Evolutionary conservation across 805 yeast species (phyloP).

Genomic region (Lachancea waltii): DNA sequence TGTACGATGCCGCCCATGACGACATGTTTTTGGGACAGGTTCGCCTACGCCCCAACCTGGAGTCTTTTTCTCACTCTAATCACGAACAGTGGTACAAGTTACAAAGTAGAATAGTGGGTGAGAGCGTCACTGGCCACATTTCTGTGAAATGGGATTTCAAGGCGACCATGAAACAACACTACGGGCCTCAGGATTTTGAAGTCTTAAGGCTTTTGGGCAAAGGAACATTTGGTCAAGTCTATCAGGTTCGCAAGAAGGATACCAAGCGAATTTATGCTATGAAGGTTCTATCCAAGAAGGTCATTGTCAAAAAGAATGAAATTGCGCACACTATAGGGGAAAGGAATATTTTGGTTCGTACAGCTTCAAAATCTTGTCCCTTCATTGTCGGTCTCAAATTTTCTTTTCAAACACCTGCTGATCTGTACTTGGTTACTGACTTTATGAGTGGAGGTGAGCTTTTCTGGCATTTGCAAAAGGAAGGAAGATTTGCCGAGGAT

Average conservation of each 20-base stretch:
- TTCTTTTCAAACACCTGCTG: slow-evolving; percentile 92
- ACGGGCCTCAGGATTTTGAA: slow-evolving; percentile 93
- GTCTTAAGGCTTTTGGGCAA: slow-evolving; percentile 85
- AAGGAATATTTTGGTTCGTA: slow-evolving; percentile 86
- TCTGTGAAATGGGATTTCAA: slow-evolving; percentile 70
- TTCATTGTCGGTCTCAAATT: slow-evolving; percentile 94
- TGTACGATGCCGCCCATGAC: slow-evolving; percentile 77
- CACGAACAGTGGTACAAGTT: slow-evolving; percentile 69
- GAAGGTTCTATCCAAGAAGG: slow-evolving; percentile 92
- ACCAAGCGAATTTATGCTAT: slow-evolving; percentile 90
- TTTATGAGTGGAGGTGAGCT: slow-evolving; percentile 98
- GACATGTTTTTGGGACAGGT: slow-evolving; percentile 86
- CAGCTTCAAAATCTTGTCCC: slow-evolving; percentile 82
- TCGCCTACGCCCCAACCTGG: slow-evolving; percentile 56
- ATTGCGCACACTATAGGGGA: slow-evolving; percentile 98
- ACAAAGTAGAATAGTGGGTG: slow-evolving; percentile 68
- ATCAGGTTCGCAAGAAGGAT: slow-evolving; percentile 88
- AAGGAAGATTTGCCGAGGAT: slow-evolving; percentile 87
- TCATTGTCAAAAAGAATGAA: slow-evolving; percentile 93
- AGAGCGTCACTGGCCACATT: slow-evolving; percentile 70
- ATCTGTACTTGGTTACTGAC: slow-evolving; percentile 89
- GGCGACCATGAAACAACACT: slow-evolving; percentile 62
- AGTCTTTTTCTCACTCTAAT: slow-evolving; percentile 29
- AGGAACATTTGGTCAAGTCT: slow-evolving; percentile 97
- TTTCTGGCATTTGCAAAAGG: slow-evolving; percentile 94